Conservation (phyloP, 805 yeast species). For the Torulaspora microellipsoides region DNA sequence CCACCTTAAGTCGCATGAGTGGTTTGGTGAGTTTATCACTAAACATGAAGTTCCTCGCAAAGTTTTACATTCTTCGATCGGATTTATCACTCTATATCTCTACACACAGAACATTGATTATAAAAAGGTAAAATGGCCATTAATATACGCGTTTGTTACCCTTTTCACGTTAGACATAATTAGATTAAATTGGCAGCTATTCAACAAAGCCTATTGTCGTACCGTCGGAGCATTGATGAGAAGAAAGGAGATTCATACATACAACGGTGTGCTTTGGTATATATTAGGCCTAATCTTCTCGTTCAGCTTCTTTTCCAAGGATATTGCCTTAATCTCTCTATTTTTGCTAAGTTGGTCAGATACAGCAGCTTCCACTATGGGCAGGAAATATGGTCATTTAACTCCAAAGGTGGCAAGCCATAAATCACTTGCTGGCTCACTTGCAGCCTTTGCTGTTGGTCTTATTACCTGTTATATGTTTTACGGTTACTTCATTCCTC, state of each 20-base stretch:
- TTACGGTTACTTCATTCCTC: constrained; percentile 72
- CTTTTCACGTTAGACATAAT: constrained; percentile 62
- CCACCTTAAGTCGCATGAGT: constrained; percentile 38
- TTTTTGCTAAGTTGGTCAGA: constrained; percentile 93
- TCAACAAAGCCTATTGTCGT: constrained; percentile 64
- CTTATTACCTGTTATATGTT: constrained; percentile 57
- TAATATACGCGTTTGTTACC: constrained; percentile 49
- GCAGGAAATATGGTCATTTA: constrained; percentile 77
- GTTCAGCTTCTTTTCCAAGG: constrained; percentile 69
- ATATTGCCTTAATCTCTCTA: constrained; percentile 70
- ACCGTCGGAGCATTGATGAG: constrained; percentile 80
- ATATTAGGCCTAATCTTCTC: constrained; percentile 72
- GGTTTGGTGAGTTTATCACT: constrained; percentile 51
- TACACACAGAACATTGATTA: constrained; percentile 60
- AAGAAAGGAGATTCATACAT: constrained; percentile 64
- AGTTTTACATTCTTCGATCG: constrained; percentile 82
- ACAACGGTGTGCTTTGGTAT: constrained; percentile 88
- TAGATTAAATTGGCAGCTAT: constrained; percentile 54
- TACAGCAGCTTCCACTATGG: constrained; percentile 93
- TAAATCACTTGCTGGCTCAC: constrained; percentile 85
- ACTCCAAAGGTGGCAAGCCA: constrained; percentile 71
- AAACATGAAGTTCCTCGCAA: constrained; percentile 91
- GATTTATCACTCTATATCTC: constrained; percentile 69
- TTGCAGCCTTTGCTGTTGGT: constrained; percentile 81
- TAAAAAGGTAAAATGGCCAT: constrained; percentile 53